Evolutionary conservation across 2,329 filamentous ascomycete genomes (phyloP).

Genomic region (Sporothrix humicola): DNA sequence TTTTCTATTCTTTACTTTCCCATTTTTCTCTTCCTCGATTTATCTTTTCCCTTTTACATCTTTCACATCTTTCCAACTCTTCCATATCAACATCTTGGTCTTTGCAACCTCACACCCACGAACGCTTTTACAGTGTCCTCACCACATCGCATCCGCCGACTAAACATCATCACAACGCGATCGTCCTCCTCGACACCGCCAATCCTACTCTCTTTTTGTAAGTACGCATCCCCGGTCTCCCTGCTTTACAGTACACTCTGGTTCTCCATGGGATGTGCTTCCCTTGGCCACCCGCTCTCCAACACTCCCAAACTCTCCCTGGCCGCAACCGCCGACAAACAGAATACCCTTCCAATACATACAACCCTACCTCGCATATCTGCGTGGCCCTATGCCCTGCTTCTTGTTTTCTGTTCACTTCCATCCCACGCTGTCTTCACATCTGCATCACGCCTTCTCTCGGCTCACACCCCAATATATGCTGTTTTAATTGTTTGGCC

Average conservation of each 20-base stretch:
- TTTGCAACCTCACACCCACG: not conserved
- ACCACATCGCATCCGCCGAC: not conserved
- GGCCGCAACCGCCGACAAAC: not conserved
- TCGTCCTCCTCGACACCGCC: not conserved
- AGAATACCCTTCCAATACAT: not conserved
- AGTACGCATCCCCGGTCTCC: not conserved
- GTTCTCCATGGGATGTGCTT: no score
- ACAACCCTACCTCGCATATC: not conserved
- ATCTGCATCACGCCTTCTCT: not conserved
- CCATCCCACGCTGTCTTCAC: not conserved
- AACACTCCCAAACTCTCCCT: not conserved
- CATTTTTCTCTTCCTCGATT: not conserved
- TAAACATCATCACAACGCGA: not conserved
- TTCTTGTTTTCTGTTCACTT: not conserved
- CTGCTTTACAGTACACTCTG: not conserved
- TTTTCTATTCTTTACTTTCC: not conserved
- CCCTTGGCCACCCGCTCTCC: not conserved
- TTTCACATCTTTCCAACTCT: not conserved
- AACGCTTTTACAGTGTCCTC: not conserved
- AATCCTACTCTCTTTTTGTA: slow-evolving; percentile 16
- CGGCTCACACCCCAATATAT: slow-evolving; percentile 21
- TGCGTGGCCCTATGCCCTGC: not conserved
- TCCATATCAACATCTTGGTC: not conserved
- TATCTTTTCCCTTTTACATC: slow-evolving; percentile 1
- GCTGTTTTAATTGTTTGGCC: slow-evolving; percentile 15